Evolutionary conservation across 768 basidiomycete genomes (phyloP), one percentile per base, ranked within the genome.

Genomic region (Pleurotus tuoliensis): DNA sequence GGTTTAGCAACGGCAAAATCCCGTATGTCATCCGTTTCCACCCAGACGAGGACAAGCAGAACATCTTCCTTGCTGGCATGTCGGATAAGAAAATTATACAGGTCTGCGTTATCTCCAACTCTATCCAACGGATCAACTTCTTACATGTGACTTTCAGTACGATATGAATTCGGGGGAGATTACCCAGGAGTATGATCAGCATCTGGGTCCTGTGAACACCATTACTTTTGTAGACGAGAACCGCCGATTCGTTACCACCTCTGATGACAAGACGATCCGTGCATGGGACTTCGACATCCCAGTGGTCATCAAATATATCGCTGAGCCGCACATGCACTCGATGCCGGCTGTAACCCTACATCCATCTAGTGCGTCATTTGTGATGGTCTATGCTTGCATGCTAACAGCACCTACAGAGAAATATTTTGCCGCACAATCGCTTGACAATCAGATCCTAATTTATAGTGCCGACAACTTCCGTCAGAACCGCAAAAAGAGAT

Each of bases 271-370:
- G 75, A 97, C 94, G 2, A 97, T 99, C 60, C 87, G 97, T 45
- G 96, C 94, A 15, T 99, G 97, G 97, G 97, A 99, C 70, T 98
- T 89, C 70, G 97, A 99, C 72, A 98, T 99, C 60, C 97, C 97
- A 4, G 97, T 98, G 37, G 94, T 97, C 53, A 98, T 99, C 79
- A 99, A 99, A 72, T 97, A 98, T 70, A 98, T 98, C 58, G 96
- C 97, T 16, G 97, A 99, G 71, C 97, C 97, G 3, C 87, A 94
- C 67, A 98, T 99, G 97, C 95, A 99, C 73, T 97, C 94, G 15
- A 98, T 99, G 95, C 97, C 97, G 5, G 92, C 97, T 15, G 95
- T 98, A 47, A 95, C 94, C 4, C 73, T 96, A 24, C 94, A 98
- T 70, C 96, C 97, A 20, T 95, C 86, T 56, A 90, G 96, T 98